Conservation (phyloP, 768 basidiomycete species). For the Suillus subaureus region DNA sequence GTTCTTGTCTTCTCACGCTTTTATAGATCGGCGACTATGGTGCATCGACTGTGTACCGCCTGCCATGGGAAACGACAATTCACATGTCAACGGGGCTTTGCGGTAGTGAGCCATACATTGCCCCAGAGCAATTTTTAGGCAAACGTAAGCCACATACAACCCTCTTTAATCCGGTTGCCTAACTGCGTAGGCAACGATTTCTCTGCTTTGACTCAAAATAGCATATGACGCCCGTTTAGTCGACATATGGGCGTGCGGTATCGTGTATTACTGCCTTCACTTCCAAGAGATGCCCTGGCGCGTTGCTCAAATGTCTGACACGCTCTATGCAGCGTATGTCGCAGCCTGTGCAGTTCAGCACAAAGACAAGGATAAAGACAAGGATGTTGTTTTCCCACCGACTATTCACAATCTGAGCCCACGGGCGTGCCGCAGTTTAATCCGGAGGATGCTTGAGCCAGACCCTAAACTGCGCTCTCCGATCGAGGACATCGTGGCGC, state of each 20-base stretch:
- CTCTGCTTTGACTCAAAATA: constrained; percentile 34
- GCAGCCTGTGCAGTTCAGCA: constrained; percentile 34
- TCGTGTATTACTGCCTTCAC: constrained; percentile 98
- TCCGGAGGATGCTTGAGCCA: constrained; percentile 95
- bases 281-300: constrained; percentile 99
- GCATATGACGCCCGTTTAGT: constrained; percentile 97
- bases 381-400: constrained; percentile 41
- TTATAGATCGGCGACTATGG: constrained; percentile 95
- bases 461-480: constrained; percentile 75
- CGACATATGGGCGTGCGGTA: constrained; percentile 96
- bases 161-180: constrained; percentile 40
- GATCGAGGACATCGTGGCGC: constrained; percentile 80
- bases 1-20: constrained; percentile 14
- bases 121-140: constrained; percentile 94
- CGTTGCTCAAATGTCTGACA: constrained; percentile 82
- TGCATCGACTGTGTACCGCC: constrained; percentile 97
- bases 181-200: constrained; percentile 32
- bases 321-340: constrained; percentile 78
- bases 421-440: constrained; percentile 76
- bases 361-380: constrained; percentile 27
- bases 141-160: constrained; percentile 76
- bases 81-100: constrained; percentile 98
- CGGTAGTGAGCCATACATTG: constrained; percentile 98
- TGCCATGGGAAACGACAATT: constrained; percentile 97
- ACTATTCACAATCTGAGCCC: constrained; percentile 92